Base-by-base conservation (phyloP, 2,329 filamentous ascomycete genomes). In the Colletotrichum eleusines region DNA sequence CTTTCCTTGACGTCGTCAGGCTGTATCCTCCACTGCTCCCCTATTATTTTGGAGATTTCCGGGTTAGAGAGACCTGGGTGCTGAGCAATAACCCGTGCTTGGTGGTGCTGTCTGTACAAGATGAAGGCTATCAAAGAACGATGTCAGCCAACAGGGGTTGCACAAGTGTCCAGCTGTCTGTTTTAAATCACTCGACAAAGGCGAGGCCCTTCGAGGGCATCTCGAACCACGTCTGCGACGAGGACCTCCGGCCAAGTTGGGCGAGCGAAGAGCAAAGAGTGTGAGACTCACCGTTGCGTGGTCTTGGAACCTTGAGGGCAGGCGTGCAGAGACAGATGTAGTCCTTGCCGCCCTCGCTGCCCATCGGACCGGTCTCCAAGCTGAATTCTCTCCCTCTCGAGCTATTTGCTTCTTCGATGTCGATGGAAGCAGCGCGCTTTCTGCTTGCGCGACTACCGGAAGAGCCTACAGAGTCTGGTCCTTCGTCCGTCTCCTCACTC, bases 1-100 rank as follows among this genome's bases (percentile, higher is more conserved):
- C 91, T 88, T 73, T 90, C 89, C 82, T 97, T 97, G 68, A 91
- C 87, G 63, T 92, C 89, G 31, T 91, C 87, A 5, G 90, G 83
- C 77, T 97, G 91, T 66, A 90, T 88, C 77, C 92, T 90, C 96
- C 96, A 99, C 88, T 95, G 92, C 79, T 94, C 90, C 63, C 95
- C 95, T 75, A 98, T 97, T 76, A 98, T 97, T 82, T 98, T 98
- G 74, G 95, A 98, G 76, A 98, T 97, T 63, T 98, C 94, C 3
- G 95, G 95, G 81, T 98, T 98, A 55, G 95, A 91, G 74, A 98
- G 89, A 54, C 94, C 93, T n/a, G 95, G 95, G 77, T 98, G 89
- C 75, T 93, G 88, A 64, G 90, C 87, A 46, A 95, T 92, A 61
- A 98, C 94, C 59, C 89, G 86, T 23, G 92, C 90, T 81, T 98